Percentiles rank a stretch among this genome's conserved stretches.
Evolutionary conservation across 2,329 filamentous ascomycete species (phyloP).

Genomic region (Neurospora crassa): DNA sequence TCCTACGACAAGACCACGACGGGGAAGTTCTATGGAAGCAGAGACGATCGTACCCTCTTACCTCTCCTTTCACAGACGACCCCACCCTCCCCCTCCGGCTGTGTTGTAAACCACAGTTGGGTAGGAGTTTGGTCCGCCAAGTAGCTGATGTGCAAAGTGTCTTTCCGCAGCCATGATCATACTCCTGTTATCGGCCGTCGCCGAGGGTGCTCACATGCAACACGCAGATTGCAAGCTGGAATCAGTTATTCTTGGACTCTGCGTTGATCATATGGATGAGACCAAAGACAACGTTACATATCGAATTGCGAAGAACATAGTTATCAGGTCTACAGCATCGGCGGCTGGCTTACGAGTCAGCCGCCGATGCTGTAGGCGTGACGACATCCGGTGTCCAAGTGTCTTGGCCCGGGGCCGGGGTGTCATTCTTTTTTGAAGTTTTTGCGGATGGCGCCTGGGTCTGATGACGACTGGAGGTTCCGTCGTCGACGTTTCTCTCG

Average conservation of each 20-base stretch:
- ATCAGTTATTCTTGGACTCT: background rate
- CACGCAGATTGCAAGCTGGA: background rate
- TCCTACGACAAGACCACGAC: background rate
- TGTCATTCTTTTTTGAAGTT: background rate
- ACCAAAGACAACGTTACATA: background rate
- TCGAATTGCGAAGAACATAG: background rate
- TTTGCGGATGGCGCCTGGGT: background rate
- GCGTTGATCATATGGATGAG: background rate
- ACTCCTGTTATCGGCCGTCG: background rate
- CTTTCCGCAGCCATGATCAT: background rate
- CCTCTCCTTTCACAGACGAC: background rate
- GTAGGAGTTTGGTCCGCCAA: background rate
- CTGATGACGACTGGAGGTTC: background rate
- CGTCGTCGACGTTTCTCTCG: background rate
- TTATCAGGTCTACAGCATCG: too few relatives aligned
- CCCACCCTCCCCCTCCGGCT: background rate
- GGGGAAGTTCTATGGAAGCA: background rate
- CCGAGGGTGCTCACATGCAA: background rate
- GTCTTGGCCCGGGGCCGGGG: background rate
- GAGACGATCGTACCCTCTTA: background rate
- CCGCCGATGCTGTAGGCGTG: too few relatives aligned
- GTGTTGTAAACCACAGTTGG: background rate
- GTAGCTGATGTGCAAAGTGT: background rate
- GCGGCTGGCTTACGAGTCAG: too few relatives aligned
- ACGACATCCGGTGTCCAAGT: background rate